phyloP scores from a whole-genome alignment of 371 early-diverging fungal species.

The Haplosporangium sp. region DNA sequence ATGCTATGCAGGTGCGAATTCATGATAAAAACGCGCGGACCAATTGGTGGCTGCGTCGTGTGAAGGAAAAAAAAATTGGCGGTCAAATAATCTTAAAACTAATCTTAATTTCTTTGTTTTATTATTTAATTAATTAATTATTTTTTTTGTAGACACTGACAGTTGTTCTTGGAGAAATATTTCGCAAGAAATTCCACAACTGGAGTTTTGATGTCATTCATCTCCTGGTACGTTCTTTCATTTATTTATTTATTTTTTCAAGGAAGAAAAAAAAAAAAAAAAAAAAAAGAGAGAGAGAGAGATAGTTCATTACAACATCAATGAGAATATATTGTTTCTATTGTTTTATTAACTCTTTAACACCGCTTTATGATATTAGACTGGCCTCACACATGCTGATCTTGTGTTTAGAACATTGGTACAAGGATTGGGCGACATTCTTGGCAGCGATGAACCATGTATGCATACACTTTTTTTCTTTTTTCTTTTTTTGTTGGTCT shows the following conservation, averaged over 20 bases:
- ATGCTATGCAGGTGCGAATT: conserved; percentile 46
- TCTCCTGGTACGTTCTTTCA: conserved; percentile 40
- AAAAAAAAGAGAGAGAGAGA: no score
- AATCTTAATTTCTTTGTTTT: no score
- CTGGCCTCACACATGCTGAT: conserved; percentile 66
- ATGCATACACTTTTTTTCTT: neutral
- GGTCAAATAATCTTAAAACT: no score
- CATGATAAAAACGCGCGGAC: neutral
- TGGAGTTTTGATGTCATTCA: conserved; percentile 67
- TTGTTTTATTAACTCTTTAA: neutral
- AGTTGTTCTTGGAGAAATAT: conserved; percentile 62
- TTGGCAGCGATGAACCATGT: conserved; percentile 44
- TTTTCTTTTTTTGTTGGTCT: no score
- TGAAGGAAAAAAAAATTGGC: neutral
- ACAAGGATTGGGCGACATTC: conserved; percentile 35
- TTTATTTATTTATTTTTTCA: no score
- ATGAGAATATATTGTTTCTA: no score
- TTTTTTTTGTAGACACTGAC: conserved; percentile 52
- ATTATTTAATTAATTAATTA: neutral
- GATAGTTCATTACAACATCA: no score
- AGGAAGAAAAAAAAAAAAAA: no score
- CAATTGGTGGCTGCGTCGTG: neutral
- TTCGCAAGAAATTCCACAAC: conserved; percentile 63
- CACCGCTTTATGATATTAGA: conserved; percentile 17
- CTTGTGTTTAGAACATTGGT: conserved; percentile 58